Evolutionary conservation across 2,329 filamentous ascomycete genomes (phyloP).

Genomic region (Aspergillus chevalieri): DNA sequence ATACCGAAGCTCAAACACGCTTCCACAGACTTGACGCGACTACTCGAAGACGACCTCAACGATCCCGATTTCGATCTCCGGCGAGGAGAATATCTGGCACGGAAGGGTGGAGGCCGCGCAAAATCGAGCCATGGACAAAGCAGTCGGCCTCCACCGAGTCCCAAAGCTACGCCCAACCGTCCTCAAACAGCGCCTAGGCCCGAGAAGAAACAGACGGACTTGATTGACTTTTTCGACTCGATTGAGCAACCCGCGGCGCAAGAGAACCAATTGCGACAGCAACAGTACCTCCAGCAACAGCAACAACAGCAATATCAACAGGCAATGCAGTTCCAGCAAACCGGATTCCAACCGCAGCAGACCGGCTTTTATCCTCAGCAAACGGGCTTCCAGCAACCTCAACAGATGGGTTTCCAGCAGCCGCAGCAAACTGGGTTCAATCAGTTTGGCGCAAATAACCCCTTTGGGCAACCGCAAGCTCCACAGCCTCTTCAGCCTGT

Average conservation of each 20-base stretch:
- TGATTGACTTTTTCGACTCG: conserved; percentile 92
- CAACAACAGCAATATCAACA: conserved; percentile 19
- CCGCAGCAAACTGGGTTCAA: conserved; percentile 17
- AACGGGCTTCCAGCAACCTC: conserved; percentile 24
- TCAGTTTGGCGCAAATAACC: conserved; percentile 24
- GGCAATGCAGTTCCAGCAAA: conserved; percentile 37
- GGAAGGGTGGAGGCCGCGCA: conserved; percentile 60
- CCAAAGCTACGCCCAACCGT: conserved; percentile 16
- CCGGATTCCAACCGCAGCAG: conserved; percentile 22
- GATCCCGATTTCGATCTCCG: conserved; percentile 95
- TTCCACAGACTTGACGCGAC: conserved; percentile 79
- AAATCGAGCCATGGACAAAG: conserved; percentile 21
- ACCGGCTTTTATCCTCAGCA: conserved; percentile 19
- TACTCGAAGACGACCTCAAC: conserved; percentile 88
- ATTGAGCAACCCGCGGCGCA: conserved; percentile 70
- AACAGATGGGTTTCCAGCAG: conserved; percentile 15
- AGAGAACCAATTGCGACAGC: conserved; percentile 30
- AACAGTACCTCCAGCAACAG: conserved; percentile 16
- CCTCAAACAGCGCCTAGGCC: conserved; percentile 24
- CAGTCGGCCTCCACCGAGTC: conserved; percentile 22
- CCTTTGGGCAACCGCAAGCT: conserved; percentile 29
- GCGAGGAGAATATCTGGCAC: conserved; percentile 81
- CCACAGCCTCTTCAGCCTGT: conserved; percentile 52
- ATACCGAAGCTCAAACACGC: conserved; percentile 97
- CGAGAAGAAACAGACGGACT: conserved; percentile 48